Evolutionary conservation across 108 stramenopile genomes (phyloP), one percentile per base, ranked within the genome.

Genomic region (Stephanodiscus triporus): DNA sequence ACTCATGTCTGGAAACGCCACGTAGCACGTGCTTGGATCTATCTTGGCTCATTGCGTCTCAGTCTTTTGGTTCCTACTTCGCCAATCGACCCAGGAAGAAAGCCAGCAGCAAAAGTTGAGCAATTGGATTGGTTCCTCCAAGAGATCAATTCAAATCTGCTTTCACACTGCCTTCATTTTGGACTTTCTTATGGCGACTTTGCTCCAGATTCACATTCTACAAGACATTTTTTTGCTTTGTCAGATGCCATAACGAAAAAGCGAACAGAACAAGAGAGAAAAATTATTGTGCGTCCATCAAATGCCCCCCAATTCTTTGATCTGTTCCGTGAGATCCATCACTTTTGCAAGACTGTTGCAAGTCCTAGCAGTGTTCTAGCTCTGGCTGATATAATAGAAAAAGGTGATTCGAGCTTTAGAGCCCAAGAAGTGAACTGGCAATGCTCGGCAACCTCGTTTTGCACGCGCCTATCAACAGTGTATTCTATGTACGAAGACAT

Each of bases 21-120:
- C 9, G 26, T 79, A 27, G 84, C 85, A 11, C 54, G 74, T 58
- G 93, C 89, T n/a, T 77, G 86, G 72, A 82, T 91, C 19, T 84
- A 87, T 40, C 53, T 96, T 36, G 97, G 97, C 6, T 66, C 89
- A 26, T 60, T 96, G 5, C 81, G 89, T 42, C 81, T 97, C 6
- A 83, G 86, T 32, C 75, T 98, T 27, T 66, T 89, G 14, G 53
- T 89, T 26, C 97, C 97, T 14, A 75, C 87, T 22, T 87, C 95
- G 16, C 96, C 96, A 2, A 80, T 97, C n/a, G 97, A 98, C 69
- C 97, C 97, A n/a, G 96, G 93, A 24, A 69, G 69, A 75, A 87
- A 85, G 55, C 95, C 97, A 20, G 76, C 85, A 2, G 91, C 94
- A 16, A 95, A 97, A 70, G 88, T 88, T 5, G 66, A 77, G 4